Evolutionary conservation across 306 rosid genomes (phyloP).

Genomic region (Comarum palustre): DNA sequence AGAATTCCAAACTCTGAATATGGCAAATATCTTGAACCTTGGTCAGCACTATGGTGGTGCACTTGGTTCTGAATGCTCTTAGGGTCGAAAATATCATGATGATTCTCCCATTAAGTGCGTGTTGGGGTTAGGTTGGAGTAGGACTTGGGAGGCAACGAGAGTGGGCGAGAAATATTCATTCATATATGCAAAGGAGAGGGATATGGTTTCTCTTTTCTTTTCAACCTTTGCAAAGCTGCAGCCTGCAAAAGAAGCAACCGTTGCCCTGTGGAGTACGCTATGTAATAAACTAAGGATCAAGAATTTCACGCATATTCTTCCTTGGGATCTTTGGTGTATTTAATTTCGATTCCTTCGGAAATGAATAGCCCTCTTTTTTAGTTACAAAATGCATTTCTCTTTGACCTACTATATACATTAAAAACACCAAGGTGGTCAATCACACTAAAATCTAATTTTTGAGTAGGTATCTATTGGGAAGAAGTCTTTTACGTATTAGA

Average conservation of each 20-base stretch:
- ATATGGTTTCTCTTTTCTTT: constrained; percentile 20
- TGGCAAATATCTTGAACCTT: not conserved
- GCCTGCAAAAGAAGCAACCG: constrained; percentile 12
- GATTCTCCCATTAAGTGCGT: not conserved
- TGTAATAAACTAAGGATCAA: not conserved
- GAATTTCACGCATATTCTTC: not conserved
- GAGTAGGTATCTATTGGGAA: no score
- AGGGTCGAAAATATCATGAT: constrained; percentile 9
- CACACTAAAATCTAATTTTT: not conserved
- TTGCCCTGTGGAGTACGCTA: not conserved
- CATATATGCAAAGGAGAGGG: not conserved
- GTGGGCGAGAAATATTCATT: constrained; percentile 38
- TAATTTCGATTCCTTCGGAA: not conserved
- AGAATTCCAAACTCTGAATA: not conserved
- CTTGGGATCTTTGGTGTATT: not conserved
- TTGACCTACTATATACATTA: not conserved
- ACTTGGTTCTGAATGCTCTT: not conserved
- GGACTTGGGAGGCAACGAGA: not conserved
- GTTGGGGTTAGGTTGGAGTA: constrained; percentile 25
- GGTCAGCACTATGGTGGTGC: not conserved
- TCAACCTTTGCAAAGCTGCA: constrained; percentile 52
- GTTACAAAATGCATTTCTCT: not conserved
- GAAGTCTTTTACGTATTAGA: not conserved
- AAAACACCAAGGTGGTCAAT: not conserved
- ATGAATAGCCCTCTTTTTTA: not conserved